Evolutionary conservation across 176 grass and related monocot genomes (phyloP), one percentile per base, ranked within the genome.

Genomic region (Oryza nivara): DNA sequence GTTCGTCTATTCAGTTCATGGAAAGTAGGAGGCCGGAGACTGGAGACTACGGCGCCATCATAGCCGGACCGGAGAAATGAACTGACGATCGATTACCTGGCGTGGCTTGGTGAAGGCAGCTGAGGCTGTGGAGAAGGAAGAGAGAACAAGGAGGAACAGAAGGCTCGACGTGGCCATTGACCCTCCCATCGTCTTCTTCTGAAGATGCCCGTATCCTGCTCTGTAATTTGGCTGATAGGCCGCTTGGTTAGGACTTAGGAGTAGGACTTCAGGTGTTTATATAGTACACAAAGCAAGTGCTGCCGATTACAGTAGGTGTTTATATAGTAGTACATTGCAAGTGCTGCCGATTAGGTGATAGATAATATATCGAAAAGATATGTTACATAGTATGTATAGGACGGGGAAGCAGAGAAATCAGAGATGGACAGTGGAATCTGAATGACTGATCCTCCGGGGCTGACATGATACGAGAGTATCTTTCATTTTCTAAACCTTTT

Each of bases 21-120:
- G 22, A 13, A 61, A 36, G 58, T 22, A n/a, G 58, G 58, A 38
- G 36, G 28, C 26, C 26, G 26, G 26, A 26, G 26, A 26, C 26
- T 26, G 2, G 56, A 63, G 10, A 63, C 58, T 8, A 10, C 20
- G 20, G 52, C 52, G 10, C 58, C 20, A 63, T 14, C 1, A 11
- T 23, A 63, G 56, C 67, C 48, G 4, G 60, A 32, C 30, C 30
- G 30, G 35, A 6, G 20, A n/a, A 45, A 80, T 75, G 30, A 17
- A 52, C 25, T 32, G 19, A 85, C 7, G 67, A 71, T 54, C 10
- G 65, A 72, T 56, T 61, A 95, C 93, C 93, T 92, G 87, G 26
- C 26, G 69, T 82, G 90, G 63, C 66, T 92, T 74, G 63, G 70
- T 78, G 77, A 34, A 90, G 74, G 76, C 82, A 28, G 70, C 30